Evolutionary conservation across 305 asterid species (phyloP).

Genomic region (Plantago lanceolata): DNA sequence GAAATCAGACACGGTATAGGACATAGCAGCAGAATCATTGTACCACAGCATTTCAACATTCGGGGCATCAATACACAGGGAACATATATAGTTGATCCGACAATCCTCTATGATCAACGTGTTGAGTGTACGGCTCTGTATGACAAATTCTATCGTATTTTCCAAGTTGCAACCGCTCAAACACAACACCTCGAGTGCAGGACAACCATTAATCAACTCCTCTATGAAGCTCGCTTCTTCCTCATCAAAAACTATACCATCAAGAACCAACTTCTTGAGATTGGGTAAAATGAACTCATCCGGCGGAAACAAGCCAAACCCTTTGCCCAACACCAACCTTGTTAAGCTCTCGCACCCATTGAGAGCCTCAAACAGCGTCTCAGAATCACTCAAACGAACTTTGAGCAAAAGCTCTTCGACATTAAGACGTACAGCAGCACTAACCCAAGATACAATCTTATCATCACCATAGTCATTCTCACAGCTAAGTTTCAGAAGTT

Average conservation of each 20-base stretch:
- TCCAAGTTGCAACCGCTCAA: neutral
- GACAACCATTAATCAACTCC: neutral
- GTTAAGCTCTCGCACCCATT: too few species aligned
- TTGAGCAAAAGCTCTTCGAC: too few species aligned
- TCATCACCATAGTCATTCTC: too few species aligned
- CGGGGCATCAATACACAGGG: neutral
- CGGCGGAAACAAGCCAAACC: neutral
- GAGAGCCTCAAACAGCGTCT: too few species aligned
- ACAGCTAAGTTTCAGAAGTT: too few species aligned
- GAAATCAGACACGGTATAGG: neutral
- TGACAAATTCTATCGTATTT: neutral
- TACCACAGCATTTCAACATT: neutral
- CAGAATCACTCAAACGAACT: too few species aligned
- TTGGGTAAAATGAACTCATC: constrained; percentile 6
- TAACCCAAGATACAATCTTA: too few species aligned
- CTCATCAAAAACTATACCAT: neutral
- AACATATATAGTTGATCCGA: neutral
- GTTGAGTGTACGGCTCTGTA: neutral
- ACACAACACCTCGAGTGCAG: neutral
- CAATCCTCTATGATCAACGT: neutral
- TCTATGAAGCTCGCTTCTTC: neutral
- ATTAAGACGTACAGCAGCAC: too few species aligned
- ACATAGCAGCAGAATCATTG: neutral
- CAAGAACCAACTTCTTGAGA: neutral
- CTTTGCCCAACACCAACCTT: too few species aligned